Percentiles rank a stretch among this genome's conserved stretches.
These are phyloP conservation scores for Cyanophora paradoxa DNA, from an alignment of 78 protist genomes.

Conservation along the genomic window DNA sequence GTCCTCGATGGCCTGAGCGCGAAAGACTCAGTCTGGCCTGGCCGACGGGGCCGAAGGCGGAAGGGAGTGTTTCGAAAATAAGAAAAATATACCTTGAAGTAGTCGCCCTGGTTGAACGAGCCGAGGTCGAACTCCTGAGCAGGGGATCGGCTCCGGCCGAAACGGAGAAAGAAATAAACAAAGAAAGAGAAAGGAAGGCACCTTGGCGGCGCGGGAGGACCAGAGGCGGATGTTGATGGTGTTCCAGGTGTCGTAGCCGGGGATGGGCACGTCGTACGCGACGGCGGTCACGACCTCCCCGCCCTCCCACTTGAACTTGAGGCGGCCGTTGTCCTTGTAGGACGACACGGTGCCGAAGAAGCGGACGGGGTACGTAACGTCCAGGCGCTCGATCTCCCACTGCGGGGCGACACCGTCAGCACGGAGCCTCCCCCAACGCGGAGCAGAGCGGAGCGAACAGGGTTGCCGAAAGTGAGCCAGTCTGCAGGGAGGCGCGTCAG, in stretches of 20 bases:
- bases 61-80: too few relatives aligned
- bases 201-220: conserved; percentile 50
- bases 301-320: background rate
- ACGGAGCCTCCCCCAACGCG: background rate
- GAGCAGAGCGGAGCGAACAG: background rate
- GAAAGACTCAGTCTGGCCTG: too few relatives aligned
- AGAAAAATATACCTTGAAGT: too few relatives aligned
- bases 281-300: conserved; percentile 38
- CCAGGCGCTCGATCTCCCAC: conserved; percentile 81
- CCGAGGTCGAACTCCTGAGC: conserved; percentile 65
- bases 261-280: conserved; percentile 74
- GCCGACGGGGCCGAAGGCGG: too few relatives aligned
- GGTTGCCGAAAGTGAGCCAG: conserved; percentile 79
- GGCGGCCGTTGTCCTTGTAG: too few relatives aligned
- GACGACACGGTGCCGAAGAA: too few relatives aligned
- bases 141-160: background rate
- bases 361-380: conserved; percentile 59
- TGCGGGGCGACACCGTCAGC: background rate
- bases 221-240: conserved; percentile 78
- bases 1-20: conserved; percentile 68
- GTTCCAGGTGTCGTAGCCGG: conserved; percentile 82
- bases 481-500: background rate
- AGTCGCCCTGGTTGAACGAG: conserved; percentile 68
- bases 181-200: background rate
- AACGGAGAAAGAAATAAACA: background rate